Evolutionary conservation across 805 yeast genomes (phyloP), one percentile per base, ranked within the genome.

Genomic region (Saccharomycopsis oosterbeekiorum): DNA sequence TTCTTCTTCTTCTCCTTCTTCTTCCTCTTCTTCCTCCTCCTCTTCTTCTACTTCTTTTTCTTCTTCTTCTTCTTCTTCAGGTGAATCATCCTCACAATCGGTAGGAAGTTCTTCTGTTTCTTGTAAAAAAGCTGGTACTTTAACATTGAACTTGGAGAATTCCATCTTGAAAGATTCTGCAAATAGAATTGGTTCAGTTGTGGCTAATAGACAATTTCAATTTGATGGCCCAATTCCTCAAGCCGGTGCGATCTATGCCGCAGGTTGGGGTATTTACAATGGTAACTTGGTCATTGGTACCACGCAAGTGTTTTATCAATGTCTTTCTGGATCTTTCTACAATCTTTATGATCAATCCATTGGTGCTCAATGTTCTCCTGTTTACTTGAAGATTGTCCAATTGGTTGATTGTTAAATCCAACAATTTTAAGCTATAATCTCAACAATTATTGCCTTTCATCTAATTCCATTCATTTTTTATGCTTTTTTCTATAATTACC

Each of bases 291-390:
- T 83, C 10, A 69, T 81, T 62, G 84, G 84, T 66, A 69, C 73
- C 64, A 67, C 69, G 40, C 76, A 79, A 42, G 73, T 75, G 11
- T 82, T 82, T 72, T 82, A 77, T 74, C 80, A 80, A 70, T 82
- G 86, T 69, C 67, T 73, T 60, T 80, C 84, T 34, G 86, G 85
- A 53, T 77, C 74, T 64, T 82, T 82, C 74, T 80, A 84, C 85
- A 87, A 87, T 80, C 76, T 87, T 74, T 87, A 87, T 74, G 89
- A 85, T 71, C 75, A 83, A 72, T 72, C 76, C 66, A 71, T 84
- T 60, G 89, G 85, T 62, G 73, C 70, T 36, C 88, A 84, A 70
- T 86, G 92, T 79, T 70, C 75, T 60, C 78, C 84, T 62, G 87
- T 87, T 68, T 75, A 83, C 70, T 79, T 87, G 68, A 76, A 76